Evolutionary conservation across 352 stramenopile species (phyloP), one percentile per base, ranked within the genome.

Genomic region (Phytophthora sansomeana): DNA sequence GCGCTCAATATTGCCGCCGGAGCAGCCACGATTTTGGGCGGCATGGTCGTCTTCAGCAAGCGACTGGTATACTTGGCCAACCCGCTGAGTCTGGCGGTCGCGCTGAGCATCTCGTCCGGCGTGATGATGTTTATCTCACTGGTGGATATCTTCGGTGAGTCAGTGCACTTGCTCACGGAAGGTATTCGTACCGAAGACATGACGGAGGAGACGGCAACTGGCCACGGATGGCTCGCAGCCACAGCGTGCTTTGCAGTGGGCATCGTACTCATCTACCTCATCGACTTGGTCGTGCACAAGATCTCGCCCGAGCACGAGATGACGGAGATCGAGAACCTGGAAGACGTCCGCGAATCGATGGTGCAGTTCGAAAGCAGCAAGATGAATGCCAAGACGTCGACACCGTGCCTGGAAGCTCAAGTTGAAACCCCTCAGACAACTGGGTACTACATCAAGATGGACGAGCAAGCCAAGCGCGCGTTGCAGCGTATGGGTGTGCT

Each of bases 401-500:
- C 50, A 2, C 47, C 47, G 28, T 50, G 35, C 5, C 6, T 57
- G 29, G 74, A 44, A 67, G 68, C 2, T 66, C 69, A 6, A 59
- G 51, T 13, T 21, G 30, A 44, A 24, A 53, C 56, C 2, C 47
- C 56, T 28, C 43, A 63, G 24, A 5, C 21, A 5, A 63, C 56
- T 1, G 43, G 26, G 5, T 28, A 35, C 10, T 57, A 58, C 19
- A n/a, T 63, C 43, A 80, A 79, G 61, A 60, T 81, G 19, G 58
- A 68, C 38, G 72, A 85, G n/a, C 19, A 65, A 3, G 61, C 72
- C 8, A 68, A 74, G 39, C 48, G 67, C 16, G 48, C 52, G 21
- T 72, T 98, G 19, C 73, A 91, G 10, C 77, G 80, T 26, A 96
- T 96, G 80, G 91, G 95, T 33, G 49, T 98, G 5, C 85, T 96